Percentiles rank a stretch among this genome's conserved stretches.
These are phyloP conservation scores for Xylaria intraflava DNA, from an alignment of 495 filamentous ascomycete genomes.

Conservation along the genomic window DNA sequence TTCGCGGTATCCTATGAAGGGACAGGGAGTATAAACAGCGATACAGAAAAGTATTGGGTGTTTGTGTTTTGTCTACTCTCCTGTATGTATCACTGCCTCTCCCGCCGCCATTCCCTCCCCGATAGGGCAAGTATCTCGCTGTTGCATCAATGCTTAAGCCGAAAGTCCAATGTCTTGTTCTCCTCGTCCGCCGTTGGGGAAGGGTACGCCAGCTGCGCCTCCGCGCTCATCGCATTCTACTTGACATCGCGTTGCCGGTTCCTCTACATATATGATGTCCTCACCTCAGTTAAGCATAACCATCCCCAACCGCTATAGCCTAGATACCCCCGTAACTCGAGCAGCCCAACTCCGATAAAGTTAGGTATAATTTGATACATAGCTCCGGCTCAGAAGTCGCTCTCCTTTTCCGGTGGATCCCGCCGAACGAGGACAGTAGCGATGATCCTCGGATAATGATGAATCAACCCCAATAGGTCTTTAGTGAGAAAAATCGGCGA, in stretches of 20 bases:
- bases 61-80: too few species aligned
- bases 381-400: slow-evolving; percentile 43
- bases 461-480: background rate
- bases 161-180: slow-evolving; percentile 65
- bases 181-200: slow-evolving; percentile 60
- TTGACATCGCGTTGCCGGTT: slow-evolving; percentile 41
- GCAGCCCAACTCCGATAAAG: slow-evolving; percentile 63
- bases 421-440: background rate
- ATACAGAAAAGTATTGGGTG: too few species aligned
- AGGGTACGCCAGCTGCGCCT: slow-evolving; percentile 57
- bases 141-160: slow-evolving; percentile 35
- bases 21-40: too few species aligned
- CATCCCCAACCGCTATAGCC: slow-evolving; percentile 66
- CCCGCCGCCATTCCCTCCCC: too few species aligned
- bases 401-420: background rate
- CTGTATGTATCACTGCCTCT: too few species aligned
- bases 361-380: slow-evolving; percentile 57
- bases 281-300: slow-evolving; percentile 50
- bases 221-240: slow-evolving; percentile 58
- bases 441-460: background rate
- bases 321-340: slow-evolving; percentile 54
- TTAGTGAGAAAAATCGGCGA: background rate
- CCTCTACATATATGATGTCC: slow-evolving; percentile 46
- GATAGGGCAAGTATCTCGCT: background rate
- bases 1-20: too few species aligned